Conservation (phyloP, 306 rosid species). For the Vachellia pachyceras region DNA sequence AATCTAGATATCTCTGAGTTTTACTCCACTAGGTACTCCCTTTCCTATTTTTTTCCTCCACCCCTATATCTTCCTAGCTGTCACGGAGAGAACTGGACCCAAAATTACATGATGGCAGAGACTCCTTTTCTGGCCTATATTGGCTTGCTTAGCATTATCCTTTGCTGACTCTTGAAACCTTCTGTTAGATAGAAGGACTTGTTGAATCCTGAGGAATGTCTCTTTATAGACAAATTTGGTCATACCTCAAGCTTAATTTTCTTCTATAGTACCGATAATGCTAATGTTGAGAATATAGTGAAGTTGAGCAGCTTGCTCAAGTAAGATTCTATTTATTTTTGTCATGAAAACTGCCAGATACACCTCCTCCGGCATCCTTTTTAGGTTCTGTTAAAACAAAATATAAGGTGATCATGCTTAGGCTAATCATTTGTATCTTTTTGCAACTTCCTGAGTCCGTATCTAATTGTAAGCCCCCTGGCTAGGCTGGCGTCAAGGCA, state of each 20-base stretch:
- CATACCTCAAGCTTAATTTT: not conserved
- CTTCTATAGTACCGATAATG: not conserved
- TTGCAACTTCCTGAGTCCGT: too few relatives aligned
- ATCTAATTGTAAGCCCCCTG: too few relatives aligned
- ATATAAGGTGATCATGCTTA: too few relatives aligned
- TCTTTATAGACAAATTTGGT: not conserved
- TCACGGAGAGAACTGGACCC: not conserved
- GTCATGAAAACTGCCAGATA: not conserved
- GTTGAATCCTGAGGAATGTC: not conserved
- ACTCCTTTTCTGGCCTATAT: not conserved
- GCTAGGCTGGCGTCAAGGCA: too few relatives aligned
- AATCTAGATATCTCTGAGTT: too few relatives aligned
- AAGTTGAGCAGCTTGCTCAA: constrained; percentile 3
- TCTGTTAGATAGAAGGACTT: not conserved
- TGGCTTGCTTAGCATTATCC: not conserved
- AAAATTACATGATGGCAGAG: not conserved
- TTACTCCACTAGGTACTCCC: too few relatives aligned
- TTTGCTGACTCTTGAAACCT: not conserved
- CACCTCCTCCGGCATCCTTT: not conserved
- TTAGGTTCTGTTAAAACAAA: not conserved
- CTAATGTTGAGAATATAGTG: constrained; percentile 12
- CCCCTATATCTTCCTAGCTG: not conserved
- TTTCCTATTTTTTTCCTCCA: not conserved
- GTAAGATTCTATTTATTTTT: not conserved
- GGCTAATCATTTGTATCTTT: too few relatives aligned